These are phyloP conservation scores for Sesbania bispinosa DNA, from an alignment of 306 rosid genomes.

Conservation along the genomic window DNA sequence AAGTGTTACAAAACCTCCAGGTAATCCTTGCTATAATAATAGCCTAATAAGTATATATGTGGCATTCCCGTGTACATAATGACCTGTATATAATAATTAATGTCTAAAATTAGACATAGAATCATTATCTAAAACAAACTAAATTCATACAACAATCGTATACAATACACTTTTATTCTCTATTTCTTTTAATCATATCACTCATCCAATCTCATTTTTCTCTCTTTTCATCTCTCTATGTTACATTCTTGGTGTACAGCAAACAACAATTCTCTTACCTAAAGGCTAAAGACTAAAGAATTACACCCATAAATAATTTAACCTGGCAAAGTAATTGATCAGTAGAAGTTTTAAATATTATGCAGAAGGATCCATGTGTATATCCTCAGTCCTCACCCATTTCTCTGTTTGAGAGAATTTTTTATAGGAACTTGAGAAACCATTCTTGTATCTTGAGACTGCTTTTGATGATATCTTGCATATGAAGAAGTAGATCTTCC, in stretches of 20 bases:
- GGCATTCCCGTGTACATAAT: slow-evolving; percentile 33
- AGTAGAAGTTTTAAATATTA: slow-evolving; percentile 13
- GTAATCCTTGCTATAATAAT: slow-evolving; percentile 30
- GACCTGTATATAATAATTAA: slow-evolving; percentile 18
- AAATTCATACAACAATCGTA: no score
- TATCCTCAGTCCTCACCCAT: slow-evolving; percentile 22
- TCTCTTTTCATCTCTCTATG: no score
- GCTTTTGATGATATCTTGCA: slow-evolving; percentile 51
- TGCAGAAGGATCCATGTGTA: not conserved
- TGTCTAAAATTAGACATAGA: not conserved
- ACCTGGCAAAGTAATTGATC: slow-evolving; percentile 14
- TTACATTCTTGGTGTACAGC: no score
- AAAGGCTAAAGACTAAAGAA: slow-evolving; percentile 23
- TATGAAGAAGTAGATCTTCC: slow-evolving; percentile 44
- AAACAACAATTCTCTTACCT: no score
- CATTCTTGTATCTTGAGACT: slow-evolving; percentile 37
- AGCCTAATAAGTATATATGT: slow-evolving; percentile 10
- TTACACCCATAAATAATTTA: not conserved
- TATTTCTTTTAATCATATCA: no score
- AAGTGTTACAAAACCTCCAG: slow-evolving; percentile 28
- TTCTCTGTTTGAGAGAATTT: slow-evolving; percentile 36
- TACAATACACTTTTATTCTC: no score
- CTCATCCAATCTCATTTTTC: no score
- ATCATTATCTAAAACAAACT: slow-evolving; percentile 39
- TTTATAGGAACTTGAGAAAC: slow-evolving; percentile 39